Base-by-base conservation (phyloP, 352 stramenopile species). In the Pythium scleroteichum region DNA sequence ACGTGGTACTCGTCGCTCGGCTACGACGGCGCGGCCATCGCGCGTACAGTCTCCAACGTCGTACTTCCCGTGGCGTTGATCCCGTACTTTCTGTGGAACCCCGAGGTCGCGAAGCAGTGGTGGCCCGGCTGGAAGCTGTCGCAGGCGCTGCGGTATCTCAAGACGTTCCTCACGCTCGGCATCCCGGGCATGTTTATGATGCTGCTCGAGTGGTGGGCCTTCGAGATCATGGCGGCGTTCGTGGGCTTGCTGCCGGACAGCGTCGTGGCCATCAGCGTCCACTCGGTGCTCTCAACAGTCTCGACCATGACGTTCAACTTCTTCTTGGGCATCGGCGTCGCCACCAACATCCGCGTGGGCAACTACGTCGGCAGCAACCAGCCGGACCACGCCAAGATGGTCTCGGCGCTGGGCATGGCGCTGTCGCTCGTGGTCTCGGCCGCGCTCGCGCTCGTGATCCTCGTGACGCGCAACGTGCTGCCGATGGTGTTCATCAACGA, bases 371-470 rank as follows among this genome's bases (percentile, higher is more conserved):
- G 88, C 26, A 78, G 75, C 22, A 92, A 96, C 68, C 73, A 86
- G 52, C 79, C 90, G 19, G 71, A 93, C 23, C 85, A 96, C 59
- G 90, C 90, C 27, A 91, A 95, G 66, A 65, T 87, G 61, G 82
- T 72, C 16, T 85, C 89, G 48, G 84, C 64, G 13, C 52, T 94
- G 24, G 88, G 86, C 24, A 81, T 96, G 60, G 41, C 75, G 19
- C 67, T 92, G 1, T 76, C 75, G 22, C 51, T 87, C 26, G 59
- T 53, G 3, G 71, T 84, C 12, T 80, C 83, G 29, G 62, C 66
- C 0, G 39, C 69, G 17, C 65, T 88, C 13, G 74, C 72, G 4
- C 57, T 80, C 12, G 8, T 81, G 17, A 68, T 89, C 42, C 61
- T 87, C 17, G 57, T 75, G 39, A 69, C 71, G 19, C 72, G 78